Evolutionary conservation across 2,329 filamentous ascomycete species (phyloP).

Genomic region (Delphinella strobiligena): DNA sequence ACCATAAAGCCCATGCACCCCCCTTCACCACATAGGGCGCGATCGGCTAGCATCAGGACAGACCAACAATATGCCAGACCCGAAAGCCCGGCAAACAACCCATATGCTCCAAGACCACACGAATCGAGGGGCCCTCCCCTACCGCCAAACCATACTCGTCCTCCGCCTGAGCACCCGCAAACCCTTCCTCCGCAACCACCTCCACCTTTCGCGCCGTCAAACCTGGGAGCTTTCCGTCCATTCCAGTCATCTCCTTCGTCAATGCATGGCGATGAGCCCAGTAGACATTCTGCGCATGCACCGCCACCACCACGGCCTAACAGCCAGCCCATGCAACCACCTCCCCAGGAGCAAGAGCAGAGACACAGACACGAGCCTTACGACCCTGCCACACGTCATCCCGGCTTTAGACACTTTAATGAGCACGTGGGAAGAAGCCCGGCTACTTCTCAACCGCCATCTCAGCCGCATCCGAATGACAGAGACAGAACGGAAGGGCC

Average conservation of each 20-base stretch:
- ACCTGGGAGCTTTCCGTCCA: constrained; percentile 15
- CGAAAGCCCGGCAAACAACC: constrained; percentile 12
- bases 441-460: constrained; percentile 1
- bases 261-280: constrained; percentile 8
- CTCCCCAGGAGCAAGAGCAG: constrained; percentile 9
- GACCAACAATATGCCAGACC: constrained; percentile 14
- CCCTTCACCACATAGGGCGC: constrained; percentile 30
- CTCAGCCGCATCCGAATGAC: too few relatives aligned
- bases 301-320: constrained; percentile 17
- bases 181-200: constrained; percentile 1
- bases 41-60: constrained; percentile 25
- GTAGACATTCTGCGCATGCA: constrained; percentile 2
- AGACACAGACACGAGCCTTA: constrained; percentile 8
- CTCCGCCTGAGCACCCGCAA: not conserved
- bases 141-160: not conserved
- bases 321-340: constrained; percentile 18
- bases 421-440: constrained; percentile 3
- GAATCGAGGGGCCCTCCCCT: constrained; percentile 7
- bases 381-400: constrained; percentile 1
- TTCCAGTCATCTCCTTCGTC: constrained; percentile 22
- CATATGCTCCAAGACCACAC: constrained; percentile 1
- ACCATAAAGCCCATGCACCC: constrained; percentile 33
- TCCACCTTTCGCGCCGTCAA: constrained; percentile 11
- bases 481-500: too few relatives aligned
- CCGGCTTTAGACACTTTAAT: constrained; percentile 3